phyloP scores from a whole-genome alignment of 2,329 filamentous ascomycete genomes.

The Sarocladium kiliense region DNA sequence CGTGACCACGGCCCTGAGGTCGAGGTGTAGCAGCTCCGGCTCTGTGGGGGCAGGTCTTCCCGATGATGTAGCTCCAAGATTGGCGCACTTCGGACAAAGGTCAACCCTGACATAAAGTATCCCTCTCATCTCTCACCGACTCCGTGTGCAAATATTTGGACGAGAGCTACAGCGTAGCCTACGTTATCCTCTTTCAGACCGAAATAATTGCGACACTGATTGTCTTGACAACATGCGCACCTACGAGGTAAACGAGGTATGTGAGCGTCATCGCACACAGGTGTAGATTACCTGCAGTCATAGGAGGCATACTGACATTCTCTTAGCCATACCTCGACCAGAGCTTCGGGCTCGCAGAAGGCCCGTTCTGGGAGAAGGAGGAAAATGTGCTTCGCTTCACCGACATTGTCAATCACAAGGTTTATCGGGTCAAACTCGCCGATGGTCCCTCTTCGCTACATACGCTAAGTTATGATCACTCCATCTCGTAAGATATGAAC shows the following conservation, averaged over 20 bases:
- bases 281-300: background rate
- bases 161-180: too few species aligned
- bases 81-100: background rate
- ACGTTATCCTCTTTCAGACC: too few species aligned
- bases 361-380: slow-evolving; percentile 13
- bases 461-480: slow-evolving; percentile 12
- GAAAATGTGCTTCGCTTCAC: slow-evolving; percentile 16
- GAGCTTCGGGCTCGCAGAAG: slow-evolving; percentile 14
- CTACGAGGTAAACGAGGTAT: slow-evolving; percentile 13
- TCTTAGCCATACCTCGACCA: slow-evolving; percentile 15
- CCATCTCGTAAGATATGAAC: slow-evolving; percentile 14
- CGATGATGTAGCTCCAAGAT: background rate
- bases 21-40: background rate
- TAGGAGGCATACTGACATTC: background rate
- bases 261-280: too few species aligned
- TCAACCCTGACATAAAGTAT: background rate
- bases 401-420: slow-evolving; percentile 13
- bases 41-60: background rate
- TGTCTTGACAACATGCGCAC: slow-evolving; percentile 11
- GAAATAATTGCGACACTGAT: background rate
- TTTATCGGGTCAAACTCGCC: slow-evolving; percentile 13
- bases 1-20: too few species aligned
- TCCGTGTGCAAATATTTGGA: too few species aligned
- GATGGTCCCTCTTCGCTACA: slow-evolving; percentile 13
- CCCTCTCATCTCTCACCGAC: background rate